phyloP scores from a whole-genome alignment of 2,329 filamentous ascomycete species.

The Metarhizium rileyi region DNA sequence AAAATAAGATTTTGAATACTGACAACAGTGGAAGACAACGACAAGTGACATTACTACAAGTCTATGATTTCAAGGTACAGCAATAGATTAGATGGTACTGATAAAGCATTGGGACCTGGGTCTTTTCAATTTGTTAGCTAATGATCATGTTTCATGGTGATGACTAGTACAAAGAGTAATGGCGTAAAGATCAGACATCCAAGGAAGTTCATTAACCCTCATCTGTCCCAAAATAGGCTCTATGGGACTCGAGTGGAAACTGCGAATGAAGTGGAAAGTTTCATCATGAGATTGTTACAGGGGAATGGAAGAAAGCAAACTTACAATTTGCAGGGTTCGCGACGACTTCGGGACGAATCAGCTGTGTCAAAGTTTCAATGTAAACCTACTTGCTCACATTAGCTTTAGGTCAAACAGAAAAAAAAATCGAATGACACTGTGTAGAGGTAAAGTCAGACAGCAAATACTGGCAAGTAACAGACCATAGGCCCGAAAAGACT shows the following conservation, averaged over 20 bases:
- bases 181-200: slow-evolving; percentile 57
- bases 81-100: too few relatives aligned
- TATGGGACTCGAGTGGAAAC: slow-evolving; percentile 72
- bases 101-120: too few relatives aligned
- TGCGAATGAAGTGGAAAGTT: slow-evolving; percentile 71
- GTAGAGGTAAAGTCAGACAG: slow-evolving; percentile 51
- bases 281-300: slow-evolving; percentile 47
- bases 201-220: slow-evolving; percentile 60
- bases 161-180: slow-evolving; percentile 3
- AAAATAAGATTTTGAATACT: too few relatives aligned
- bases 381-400: background rate
- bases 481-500: slow-evolving; percentile 58
- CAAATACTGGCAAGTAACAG: slow-evolving; percentile 90
- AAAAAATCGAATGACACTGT: slow-evolving; percentile 1
- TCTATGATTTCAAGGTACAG: too few relatives aligned
- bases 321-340: background rate
- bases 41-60: too few relatives aligned
- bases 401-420: background rate
- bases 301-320: slow-evolving; percentile 2
- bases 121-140: slow-evolving; percentile 16
- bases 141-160: background rate
- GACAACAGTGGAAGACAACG: too few relatives aligned
- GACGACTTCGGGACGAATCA: too few relatives aligned
- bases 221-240: slow-evolving; percentile 61
- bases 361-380: too few relatives aligned